phyloP scores from a whole-genome alignment of 2,329 filamentous ascomycete genomes.

The Monosporascus sp. region DNA sequence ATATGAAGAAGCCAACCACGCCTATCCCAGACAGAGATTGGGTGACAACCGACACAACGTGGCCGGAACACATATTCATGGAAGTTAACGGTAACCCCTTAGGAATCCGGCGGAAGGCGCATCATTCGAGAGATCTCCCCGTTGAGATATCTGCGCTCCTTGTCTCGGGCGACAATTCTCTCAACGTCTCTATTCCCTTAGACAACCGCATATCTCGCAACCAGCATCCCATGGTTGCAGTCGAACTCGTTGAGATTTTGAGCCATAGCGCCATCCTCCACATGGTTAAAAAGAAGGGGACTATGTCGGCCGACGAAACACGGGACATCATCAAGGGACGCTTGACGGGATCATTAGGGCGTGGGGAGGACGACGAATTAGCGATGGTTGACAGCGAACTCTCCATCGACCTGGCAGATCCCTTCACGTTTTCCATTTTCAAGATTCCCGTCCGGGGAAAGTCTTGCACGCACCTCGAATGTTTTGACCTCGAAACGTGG shows the following conservation, averaged over 20 bases:
- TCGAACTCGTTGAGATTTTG: slow-evolving; percentile 63
- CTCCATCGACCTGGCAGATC: slow-evolving; percentile 59
- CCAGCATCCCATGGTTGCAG: slow-evolving; percentile 54
- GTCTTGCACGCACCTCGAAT: slow-evolving; percentile 72
- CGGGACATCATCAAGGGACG: slow-evolving; percentile 50
- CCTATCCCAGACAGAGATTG: slow-evolving; percentile 47
- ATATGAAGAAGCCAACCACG: slow-evolving; percentile 13
- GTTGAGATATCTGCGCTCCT: slow-evolving; percentile 65
- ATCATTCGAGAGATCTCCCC: slow-evolving; percentile 71
- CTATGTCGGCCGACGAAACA: slow-evolving; percentile 42
- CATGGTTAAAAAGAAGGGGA: slow-evolving; percentile 29
- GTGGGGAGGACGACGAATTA: slow-evolving; percentile 56
- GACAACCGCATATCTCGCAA: slow-evolving; percentile 8
- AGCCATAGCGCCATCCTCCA: slow-evolving; percentile 38
- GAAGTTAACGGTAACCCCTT: slow-evolving; percentile 58
- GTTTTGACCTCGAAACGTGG: slow-evolving; percentile 84
- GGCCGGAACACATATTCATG: slow-evolving; percentile 68
- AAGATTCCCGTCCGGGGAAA: slow-evolving; percentile 65
- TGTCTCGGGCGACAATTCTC: slow-evolving; percentile 51
- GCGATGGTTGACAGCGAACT: slow-evolving; percentile 52
- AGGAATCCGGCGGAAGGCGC: slow-evolving; percentile 57
- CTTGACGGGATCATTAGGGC: slow-evolving; percentile 26
- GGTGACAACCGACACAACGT: slow-evolving; percentile 58
- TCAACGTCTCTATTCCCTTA: slow-evolving; percentile 46
- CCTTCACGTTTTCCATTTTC: slow-evolving; percentile 61